Conservation (phyloP, 495 filamentous ascomycete genomes). For the Glonium stellatum region DNA sequence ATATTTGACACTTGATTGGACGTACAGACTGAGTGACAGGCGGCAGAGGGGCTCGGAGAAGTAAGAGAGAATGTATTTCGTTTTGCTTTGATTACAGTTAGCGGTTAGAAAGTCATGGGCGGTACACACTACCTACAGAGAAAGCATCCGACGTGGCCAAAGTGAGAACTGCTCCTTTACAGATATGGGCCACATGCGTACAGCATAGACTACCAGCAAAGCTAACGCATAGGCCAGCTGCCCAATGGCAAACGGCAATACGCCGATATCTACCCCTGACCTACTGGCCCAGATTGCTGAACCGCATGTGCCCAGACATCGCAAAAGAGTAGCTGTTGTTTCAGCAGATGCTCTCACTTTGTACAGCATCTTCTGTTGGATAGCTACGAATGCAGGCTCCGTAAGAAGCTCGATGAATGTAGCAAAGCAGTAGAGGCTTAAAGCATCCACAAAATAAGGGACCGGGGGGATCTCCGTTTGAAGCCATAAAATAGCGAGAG, state of each 20-base stretch:
- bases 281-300: slow-evolving; percentile 52
- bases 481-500: slow-evolving; percentile 61
- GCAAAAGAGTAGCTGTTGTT: slow-evolving; percentile 64
- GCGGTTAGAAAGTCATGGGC: slow-evolving; percentile 17
- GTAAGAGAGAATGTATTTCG: slow-evolving; percentile 50
- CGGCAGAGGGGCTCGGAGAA: slow-evolving; percentile 60
- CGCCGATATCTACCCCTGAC: slow-evolving; percentile 50
- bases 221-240: slow-evolving; percentile 68
- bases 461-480: slow-evolving; percentile 50
- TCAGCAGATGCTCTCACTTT: slow-evolving; percentile 74
- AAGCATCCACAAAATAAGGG: slow-evolving; percentile 54
- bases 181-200: slow-evolving; percentile 24
- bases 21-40: slow-evolving; percentile 68
- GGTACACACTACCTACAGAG: slow-evolving; percentile 3
- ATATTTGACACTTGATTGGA: slow-evolving; percentile 87
- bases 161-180: slow-evolving; percentile 30
- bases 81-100: slow-evolving; percentile 25
- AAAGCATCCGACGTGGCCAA: slow-evolving; percentile 31
- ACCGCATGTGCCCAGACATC: slow-evolving; percentile 65
- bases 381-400: slow-evolving; percentile 79
- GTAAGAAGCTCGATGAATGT: slow-evolving; percentile 70
- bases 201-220: slow-evolving; percentile 58
- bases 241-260: slow-evolving; percentile 83
- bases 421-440: slow-evolving; percentile 66
- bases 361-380: slow-evolving; percentile 74